Base-by-base conservation (phyloP, 2,329 filamentous ascomycete species). In the Basipetospora sp. region DNA sequence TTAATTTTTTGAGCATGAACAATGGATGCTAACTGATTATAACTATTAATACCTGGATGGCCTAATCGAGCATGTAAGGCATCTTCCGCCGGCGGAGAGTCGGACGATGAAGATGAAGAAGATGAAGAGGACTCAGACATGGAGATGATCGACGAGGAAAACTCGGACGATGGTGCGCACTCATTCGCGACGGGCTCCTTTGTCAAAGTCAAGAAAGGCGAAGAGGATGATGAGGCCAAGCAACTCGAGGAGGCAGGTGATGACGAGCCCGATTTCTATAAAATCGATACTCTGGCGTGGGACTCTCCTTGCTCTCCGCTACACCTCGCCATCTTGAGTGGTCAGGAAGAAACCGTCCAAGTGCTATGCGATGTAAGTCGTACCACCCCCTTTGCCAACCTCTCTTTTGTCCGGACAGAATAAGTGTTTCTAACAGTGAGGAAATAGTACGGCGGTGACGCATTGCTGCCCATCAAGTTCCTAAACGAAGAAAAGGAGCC, bases 271-370 rank as follows among this genome's bases (percentile, higher is more conserved):
- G 83, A 93, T 54, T 70, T 87, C 37, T 88, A 81, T 53, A 75
- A 90, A 45, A 67, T 87, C 42, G 77, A 92, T 45, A 70, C 80
- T 2, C 52, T 81, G n/a, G 74, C 82, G 1, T 93, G 85, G 85
- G 84, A 92, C 47, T 70, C 67, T 4, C 74, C 77, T 4, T 72
- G 75, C 41, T 80, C 79, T 10, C 74, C 85, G 2, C 64, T 92
- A 4, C 85, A 93, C 53, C 66, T 86, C 19, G 85, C 85, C 6
- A 85, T 92, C 42, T 53, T 82, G 2, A 71, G 74, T 42, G 83
- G 82, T 0, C 77, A 88, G 45, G 61, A 70, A 18, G 68, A 79
- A 4, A 70, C 76, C 9, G 80, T 88, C 11, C 71, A 77, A 41
- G 55, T 74, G 17, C 68, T 93, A 5, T 79, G 81, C 37, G 64